Evolutionary conservation across 2,329 filamentous ascomycete species (phyloP).

Genomic region (Fusarium falciforme): DNA sequence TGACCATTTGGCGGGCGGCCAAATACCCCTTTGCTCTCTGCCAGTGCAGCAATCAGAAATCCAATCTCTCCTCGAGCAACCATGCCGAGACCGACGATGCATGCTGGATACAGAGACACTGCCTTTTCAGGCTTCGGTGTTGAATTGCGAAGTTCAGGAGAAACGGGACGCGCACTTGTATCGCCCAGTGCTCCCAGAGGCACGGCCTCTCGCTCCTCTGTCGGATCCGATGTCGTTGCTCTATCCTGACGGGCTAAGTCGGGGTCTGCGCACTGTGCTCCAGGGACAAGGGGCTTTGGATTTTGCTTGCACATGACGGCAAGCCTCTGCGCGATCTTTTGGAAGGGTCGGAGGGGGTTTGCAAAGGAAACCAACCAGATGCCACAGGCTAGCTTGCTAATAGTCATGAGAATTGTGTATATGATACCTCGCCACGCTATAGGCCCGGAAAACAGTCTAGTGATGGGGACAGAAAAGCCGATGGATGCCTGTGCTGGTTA

Average conservation of each 20-base stretch:
- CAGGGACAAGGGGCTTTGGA: conserved; percentile 6
- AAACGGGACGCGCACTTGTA: background rate
- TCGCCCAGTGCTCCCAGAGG: background rate
- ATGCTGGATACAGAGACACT: conserved; percentile 73
- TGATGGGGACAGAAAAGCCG: conserved; percentile 83
- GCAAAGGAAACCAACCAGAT: conserved; percentile 61
- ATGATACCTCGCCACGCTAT: conserved; percentile 80
- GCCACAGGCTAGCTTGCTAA: conserved; percentile 71
- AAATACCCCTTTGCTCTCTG: conserved; percentile 64
- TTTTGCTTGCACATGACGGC: background rate
- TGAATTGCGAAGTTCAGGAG: conserved; percentile 8
- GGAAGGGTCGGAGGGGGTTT: background rate
- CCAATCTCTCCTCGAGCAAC: conserved; percentile 83
- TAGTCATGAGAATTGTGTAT: conserved; percentile 76
- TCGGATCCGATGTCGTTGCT: background rate
- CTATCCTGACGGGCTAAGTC: background rate
- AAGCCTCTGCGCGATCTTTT: background rate
- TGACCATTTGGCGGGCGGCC: conserved; percentile 1
- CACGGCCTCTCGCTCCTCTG: background rate
- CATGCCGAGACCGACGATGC: conserved; percentile 76
- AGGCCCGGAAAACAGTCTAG: conserved; percentile 70
- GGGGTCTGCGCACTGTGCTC: conserved; percentile 22
- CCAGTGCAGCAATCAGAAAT: conserved; percentile 78
- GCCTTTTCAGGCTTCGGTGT: conserved; percentile 55
- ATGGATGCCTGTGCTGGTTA: conserved; percentile 62